A percentile compares a stretch with the other conserved stretches of the same genome.
Evolutionary conservation across 805 yeast species (phyloP).

Genomic region (Kodamaea jinghongensis): DNA sequence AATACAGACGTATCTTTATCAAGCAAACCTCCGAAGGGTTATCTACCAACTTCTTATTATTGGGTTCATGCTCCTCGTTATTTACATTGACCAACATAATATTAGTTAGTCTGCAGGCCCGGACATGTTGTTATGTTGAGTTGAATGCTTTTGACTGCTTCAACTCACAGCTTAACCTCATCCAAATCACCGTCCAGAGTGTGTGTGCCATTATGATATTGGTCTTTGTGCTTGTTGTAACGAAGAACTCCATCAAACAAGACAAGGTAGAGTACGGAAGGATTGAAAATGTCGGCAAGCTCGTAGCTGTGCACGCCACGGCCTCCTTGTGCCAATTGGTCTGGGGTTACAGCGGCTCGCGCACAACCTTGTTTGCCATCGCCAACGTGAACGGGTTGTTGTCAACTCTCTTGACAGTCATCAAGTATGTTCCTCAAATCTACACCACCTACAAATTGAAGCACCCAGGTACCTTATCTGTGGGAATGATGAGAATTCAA

Average conservation of each 20-base stretch:
- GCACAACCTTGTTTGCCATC: constrained; percentile 28
- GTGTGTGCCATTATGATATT: constrained; percentile 56
- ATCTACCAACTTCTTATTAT: constrained; percentile 65
- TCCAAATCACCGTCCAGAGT: constrained; percentile 66
- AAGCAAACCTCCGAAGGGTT: constrained; percentile 74
- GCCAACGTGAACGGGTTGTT: constrained; percentile 64
- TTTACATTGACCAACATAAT: constrained; percentile 66
- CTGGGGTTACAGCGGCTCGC: constrained; percentile 27
- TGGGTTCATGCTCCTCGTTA: constrained; percentile 69
- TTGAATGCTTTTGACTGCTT: constrained; percentile 56
- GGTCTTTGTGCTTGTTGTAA: constrained; percentile 49
- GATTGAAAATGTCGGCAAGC: constrained; percentile 39
- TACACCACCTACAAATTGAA: constrained; percentile 64
- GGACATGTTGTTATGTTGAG: constrained; percentile 56
- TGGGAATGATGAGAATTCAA: constrained; percentile 80
- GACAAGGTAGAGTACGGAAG: constrained; percentile 43
- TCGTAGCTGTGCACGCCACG: constrained; percentile 37
- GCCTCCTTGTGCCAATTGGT: constrained; percentile 33
- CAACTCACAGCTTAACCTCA: constrained; percentile 60
- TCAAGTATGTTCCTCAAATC: constrained; percentile 81
- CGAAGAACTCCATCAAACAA: constrained; percentile 46
- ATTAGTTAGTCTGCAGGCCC: constrained; percentile 56
- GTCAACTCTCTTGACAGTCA: constrained; percentile 59
- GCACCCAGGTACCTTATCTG: constrained; percentile 77
- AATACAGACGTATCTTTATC: constrained; percentile 56